These are phyloP conservation scores for Colletotrichum tamarilloi DNA, from an alignment of 2,329 filamentous ascomycete species.

Conservation along the genomic window DNA sequence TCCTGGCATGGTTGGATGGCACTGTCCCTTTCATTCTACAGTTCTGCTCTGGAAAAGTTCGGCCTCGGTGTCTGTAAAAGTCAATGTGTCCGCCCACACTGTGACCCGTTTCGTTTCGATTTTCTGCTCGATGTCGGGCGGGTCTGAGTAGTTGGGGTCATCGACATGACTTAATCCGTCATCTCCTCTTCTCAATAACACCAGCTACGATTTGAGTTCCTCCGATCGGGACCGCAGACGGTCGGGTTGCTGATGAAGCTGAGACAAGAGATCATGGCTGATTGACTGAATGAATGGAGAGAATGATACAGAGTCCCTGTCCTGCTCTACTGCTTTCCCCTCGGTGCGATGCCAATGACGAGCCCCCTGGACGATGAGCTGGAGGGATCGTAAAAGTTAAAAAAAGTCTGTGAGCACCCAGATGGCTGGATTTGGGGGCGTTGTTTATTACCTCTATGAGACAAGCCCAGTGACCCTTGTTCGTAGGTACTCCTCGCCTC, in stretches of 20 bases:
- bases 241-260: constrained; percentile 12
- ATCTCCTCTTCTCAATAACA: background rate
- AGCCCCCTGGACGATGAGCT: constrained; percentile 33
- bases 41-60: background rate
- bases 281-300: constrained; percentile 1
- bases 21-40: background rate
- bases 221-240: constrained; percentile 13
- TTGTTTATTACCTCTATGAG: constrained; percentile 36
- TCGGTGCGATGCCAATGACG: constrained; percentile 23
- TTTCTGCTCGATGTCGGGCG: background rate
- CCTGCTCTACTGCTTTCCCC: background rate
- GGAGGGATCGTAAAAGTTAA: constrained; percentile 36
- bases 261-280: background rate
- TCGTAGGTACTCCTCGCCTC: constrained; percentile 2
- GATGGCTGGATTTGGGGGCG: constrained; percentile 36
- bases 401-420: constrained; percentile 34
- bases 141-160: background rate
- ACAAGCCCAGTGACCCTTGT: constrained; percentile 29
- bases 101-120: constrained; percentile 31
- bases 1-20: background rate
- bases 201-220: constrained; percentile 26
- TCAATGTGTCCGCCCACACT: constrained; percentile 27
- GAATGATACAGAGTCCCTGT: constrained; percentile 1
- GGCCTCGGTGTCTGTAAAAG: background rate
- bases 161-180: background rate